Conservation (phyloP, 2,329 filamentous ascomycete species). For the Albifimbria verrucaria region DNA sequence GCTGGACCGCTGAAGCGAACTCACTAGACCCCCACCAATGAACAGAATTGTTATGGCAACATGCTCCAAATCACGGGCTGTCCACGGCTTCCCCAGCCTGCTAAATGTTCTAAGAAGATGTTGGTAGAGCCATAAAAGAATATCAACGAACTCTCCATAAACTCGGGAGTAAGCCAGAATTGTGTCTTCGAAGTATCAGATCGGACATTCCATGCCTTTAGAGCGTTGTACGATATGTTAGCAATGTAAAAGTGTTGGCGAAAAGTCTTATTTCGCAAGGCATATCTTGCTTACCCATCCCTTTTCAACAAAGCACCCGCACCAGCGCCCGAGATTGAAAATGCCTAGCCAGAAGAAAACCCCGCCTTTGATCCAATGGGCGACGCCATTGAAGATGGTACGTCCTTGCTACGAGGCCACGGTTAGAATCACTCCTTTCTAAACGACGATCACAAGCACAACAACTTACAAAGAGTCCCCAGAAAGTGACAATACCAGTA, state of each 20-base stretch:
- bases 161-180: conserved; percentile 60
- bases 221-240: not conserved
- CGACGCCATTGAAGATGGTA: conserved; percentile 72
- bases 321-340: conserved; percentile 76
- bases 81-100: conserved; percentile 66
- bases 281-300: conserved; percentile 90
- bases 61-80: conserved; percentile 75
- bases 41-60: conserved; percentile 84
- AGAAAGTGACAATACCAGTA: conserved; percentile 69
- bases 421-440: conserved; percentile 1
- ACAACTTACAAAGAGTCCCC: conserved; percentile 70
- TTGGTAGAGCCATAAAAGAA: conserved; percentile 81
- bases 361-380: conserved; percentile 84
- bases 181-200: not conserved
- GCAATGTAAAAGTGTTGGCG: conserved; percentile 35
- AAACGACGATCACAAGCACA: not conserved
- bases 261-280: conserved; percentile 38
- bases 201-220: conserved; percentile 1
- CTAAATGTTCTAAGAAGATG: conserved; percentile 81
- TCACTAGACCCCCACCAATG: conserved; percentile 62
- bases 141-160: conserved; percentile 79
- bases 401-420: conserved; percentile 48
- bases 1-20: not conserved
- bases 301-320: conserved; percentile 77
- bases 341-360: conserved; percentile 88